A percentile compares a stretch with the other conserved stretches of the same genome.
phyloP scores from a whole-genome alignment of 306 rosid genomes.

The Prosopis cineraria region DNA sequence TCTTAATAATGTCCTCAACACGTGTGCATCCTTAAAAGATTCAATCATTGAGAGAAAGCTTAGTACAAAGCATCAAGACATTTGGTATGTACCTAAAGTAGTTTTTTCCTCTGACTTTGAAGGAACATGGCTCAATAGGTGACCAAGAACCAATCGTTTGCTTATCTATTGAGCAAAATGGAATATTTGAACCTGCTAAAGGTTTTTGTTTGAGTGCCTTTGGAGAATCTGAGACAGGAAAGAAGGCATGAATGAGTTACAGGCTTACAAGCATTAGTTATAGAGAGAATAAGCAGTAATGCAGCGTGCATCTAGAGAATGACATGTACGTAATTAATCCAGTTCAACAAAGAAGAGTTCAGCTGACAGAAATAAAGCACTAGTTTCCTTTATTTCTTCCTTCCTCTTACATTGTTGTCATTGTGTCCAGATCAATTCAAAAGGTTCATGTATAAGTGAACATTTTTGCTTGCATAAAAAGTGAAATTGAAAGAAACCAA shows the following conservation, averaged over 20 bases:
- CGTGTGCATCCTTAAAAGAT: slow-evolving; percentile 26
- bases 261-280: slow-evolving; percentile 15
- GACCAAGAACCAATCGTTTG: slow-evolving; percentile 83
- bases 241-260: slow-evolving; percentile 36
- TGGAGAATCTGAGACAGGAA: slow-evolving; percentile 66
- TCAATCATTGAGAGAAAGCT: slow-evolving; percentile 1
- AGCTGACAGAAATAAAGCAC: background rate
- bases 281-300: slow-evolving; percentile 15
- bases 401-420: background rate
- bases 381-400: background rate
- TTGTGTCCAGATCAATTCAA: background rate
- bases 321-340: background rate
- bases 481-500: background rate
- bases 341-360: background rate
- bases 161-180: slow-evolving; percentile 68
- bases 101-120: slow-evolving; percentile 86
- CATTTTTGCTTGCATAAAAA: slow-evolving; percentile 7
- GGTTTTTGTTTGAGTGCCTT: slow-evolving; percentile 65
- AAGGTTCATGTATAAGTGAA: background rate
- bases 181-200: slow-evolving; percentile 71
- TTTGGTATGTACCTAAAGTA: slow-evolving; percentile 61
- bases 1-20: background rate
- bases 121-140: slow-evolving; percentile 75
- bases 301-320: background rate
- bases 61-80: background rate